Conservation (phyloP, 1,284 basidiomycete species). For the Tausonia pullulans region DNA sequence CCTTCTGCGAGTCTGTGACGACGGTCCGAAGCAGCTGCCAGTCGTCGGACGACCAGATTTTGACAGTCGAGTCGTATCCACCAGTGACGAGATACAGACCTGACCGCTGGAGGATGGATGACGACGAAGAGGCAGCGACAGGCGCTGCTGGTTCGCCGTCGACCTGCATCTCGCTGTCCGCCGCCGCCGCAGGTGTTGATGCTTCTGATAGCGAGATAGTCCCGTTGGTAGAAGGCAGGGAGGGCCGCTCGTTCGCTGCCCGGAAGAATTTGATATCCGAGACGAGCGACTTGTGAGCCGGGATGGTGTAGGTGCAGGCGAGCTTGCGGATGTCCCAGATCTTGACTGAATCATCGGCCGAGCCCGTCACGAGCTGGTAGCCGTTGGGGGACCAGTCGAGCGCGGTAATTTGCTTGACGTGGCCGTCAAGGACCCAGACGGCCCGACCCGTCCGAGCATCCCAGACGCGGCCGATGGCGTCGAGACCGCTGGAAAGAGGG, state of each 20-base stretch:
- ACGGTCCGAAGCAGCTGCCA: conserved; percentile 86
- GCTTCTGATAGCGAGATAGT: conserved; percentile 15
- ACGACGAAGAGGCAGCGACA: conserved; percentile 5
- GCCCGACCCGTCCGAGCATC: conserved; percentile 89
- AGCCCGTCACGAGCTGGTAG: conserved; percentile 92
- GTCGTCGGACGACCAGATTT: conserved; percentile 95
- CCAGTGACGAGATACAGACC: conserved; percentile 87
- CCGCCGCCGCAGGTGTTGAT: conserved; percentile 27
- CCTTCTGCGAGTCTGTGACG: conserved; percentile 88
- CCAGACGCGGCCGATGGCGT: conserved; percentile 95
- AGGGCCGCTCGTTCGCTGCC: conserved; percentile 27
- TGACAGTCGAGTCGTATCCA: conserved; percentile 91
- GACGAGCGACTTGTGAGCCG: conserved; percentile 87
- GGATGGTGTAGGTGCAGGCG: conserved; percentile 87
- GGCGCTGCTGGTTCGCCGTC: conserved; percentile 21
- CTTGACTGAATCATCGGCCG: conserved; percentile 92
- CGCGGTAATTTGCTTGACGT: conserved; percentile 83
- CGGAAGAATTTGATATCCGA: conserved; percentile 92
- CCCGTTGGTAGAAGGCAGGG: conserved; percentile 20
- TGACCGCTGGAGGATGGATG: conserved; percentile 43
- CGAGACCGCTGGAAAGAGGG: conserved; percentile 57
- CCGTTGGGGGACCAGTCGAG: conserved; percentile 94
- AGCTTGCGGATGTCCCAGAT: conserved; percentile 97
- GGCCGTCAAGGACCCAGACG: conserved; percentile 96
- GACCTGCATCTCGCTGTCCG: conserved; percentile 33